Base-by-base conservation (phyloP, 2,329 filamentous ascomycete genomes). In the Monosporascus sp. region DNA sequence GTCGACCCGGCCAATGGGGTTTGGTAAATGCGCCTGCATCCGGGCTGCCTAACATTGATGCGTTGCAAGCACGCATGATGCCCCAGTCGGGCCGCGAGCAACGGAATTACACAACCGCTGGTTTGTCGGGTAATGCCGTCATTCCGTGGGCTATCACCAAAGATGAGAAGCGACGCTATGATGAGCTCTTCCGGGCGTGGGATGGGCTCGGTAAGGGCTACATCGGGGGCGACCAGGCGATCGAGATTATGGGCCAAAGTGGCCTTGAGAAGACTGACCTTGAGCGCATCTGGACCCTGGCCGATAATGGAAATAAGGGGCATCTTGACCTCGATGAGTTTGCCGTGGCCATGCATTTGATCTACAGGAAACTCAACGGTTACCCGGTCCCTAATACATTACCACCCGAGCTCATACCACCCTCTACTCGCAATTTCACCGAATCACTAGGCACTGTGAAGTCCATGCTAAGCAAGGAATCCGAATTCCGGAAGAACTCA, bases 131-230 rank as follows among this genome's bases (percentile, higher is more conserved):
- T 50, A 97, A 96, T 72, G 94, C 94, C 1, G 93, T 90, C 7
- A 93, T 99, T 65, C 94, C 94, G 0, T 99, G 94, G 94, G 92
- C 94, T 17, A 94, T 99, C 55, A 99, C 94, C 5, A 99, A 99
- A 70, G 92, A 97, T 58, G 94, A 99, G 72, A 99, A 99, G 78
- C 93, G 89, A 56, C 88, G 95, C 58, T 99, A 99, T 62, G 94
- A 99, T 70, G 83, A 90, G 55, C 83, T 97, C 37, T 99, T 99
- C 78, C 89, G 86, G 59, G 92, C 92, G 5, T 99, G 94, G 94
- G 94, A 99, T 72, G 94, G 94, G 3, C 83, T 99, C 58, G 83
- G 85, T 58, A 97, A 95, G 70, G 94, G 94, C 0, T 96, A 87
- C 64, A 95, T 99, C 66, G 88, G 85, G 47, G 94, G 94, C 50